Percentiles rank a stretch among this genome's conserved stretches.
phyloP scores from a whole-genome alignment of 2,329 filamentous ascomycete species.

The Cyphellophora europaea region DNA sequence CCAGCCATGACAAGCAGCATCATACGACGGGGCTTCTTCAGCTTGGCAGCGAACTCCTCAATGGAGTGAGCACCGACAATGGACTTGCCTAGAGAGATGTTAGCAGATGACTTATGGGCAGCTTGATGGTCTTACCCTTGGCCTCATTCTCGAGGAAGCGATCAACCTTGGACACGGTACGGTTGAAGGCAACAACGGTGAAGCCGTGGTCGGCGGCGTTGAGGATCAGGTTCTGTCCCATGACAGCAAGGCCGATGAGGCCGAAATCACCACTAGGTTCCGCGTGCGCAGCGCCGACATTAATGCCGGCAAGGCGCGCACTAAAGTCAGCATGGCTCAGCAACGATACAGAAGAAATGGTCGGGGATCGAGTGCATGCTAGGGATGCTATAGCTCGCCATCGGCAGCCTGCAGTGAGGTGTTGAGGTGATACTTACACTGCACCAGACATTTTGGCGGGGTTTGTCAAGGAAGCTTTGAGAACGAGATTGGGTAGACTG shows the following conservation, averaged over 20 bases:
- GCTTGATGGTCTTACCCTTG: conserved; percentile 60
- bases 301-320: conserved; percentile 65
- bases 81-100: conserved; percentile 83
- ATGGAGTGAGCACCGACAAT: conserved; percentile 88
- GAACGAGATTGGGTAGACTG: conserved; percentile 2
- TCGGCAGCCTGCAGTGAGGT: background rate
- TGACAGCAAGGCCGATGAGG: conserved; percentile 87
- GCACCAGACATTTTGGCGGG: conserved; percentile 18
- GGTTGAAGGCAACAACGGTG: conserved; percentile 97
- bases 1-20: conserved; percentile 99
- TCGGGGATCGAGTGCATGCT: conserved; percentile 1
- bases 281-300: conserved; percentile 53
- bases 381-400: background rate
- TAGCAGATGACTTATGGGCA: no score
- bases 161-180: conserved; percentile 97
- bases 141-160: conserved; percentile 83
- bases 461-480: conserved; percentile 5
- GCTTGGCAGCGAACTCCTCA: conserved; percentile 90
- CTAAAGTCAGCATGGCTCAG: conserved; percentile 43
- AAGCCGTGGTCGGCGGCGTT: conserved; percentile 88
- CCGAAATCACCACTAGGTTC: conserved; percentile 69
- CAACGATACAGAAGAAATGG: conserved; percentile 3
- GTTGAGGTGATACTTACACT: conserved; percentile 15
- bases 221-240: conserved; percentile 80
- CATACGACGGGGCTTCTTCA: conserved; percentile 92